These are phyloP conservation scores for Pseudomassariella vexata DNA, from an alignment of 2,329 filamentous ascomycete genomes.

Conservation along the genomic window DNA sequence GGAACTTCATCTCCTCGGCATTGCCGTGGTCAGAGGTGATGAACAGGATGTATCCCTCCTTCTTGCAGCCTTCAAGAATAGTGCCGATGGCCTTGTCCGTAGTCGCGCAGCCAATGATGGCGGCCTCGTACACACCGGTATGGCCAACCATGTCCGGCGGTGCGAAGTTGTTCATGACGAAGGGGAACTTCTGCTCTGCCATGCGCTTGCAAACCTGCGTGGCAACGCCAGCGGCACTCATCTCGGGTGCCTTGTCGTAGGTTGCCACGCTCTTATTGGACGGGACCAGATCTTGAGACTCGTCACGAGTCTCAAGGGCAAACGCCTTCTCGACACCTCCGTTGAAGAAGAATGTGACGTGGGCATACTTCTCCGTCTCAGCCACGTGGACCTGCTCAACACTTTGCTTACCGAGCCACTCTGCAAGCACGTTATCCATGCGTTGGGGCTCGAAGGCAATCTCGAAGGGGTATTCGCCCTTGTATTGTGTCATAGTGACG, in stretches of 20 bases:
- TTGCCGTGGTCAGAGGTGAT: slow-evolving; percentile 97
- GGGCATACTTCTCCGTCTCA: slow-evolving; percentile 98
- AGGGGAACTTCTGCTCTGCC: slow-evolving; percentile 79
- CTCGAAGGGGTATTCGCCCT: slow-evolving; percentile 86
- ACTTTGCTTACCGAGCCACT: slow-evolving; percentile 87
- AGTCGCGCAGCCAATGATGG: slow-evolving; percentile 74
- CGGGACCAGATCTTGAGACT: slow-evolving; percentile 70
- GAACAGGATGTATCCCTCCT: slow-evolving; percentile 88
- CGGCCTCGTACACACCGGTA: slow-evolving; percentile 94
- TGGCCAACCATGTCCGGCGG: slow-evolving; percentile 99
- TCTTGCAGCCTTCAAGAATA: slow-evolving; percentile 90
- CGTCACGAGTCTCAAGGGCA: slow-evolving; percentile 82
- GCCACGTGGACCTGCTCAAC: slow-evolving; percentile 93
- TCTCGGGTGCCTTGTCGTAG: slow-evolving; percentile 91
- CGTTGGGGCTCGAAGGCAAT: slow-evolving; percentile 89
- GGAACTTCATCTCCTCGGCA: slow-evolving; percentile 97
- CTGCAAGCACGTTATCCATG: slow-evolving; percentile 97
- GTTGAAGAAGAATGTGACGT: slow-evolving; percentile 99
- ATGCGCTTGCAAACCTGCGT: slow-evolving; percentile 87
- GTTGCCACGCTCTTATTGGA: slow-evolving; percentile 88
- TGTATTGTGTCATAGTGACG: slow-evolving; percentile 98
- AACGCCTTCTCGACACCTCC: slow-evolving; percentile 97
- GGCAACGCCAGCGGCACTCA: slow-evolving; percentile 88
- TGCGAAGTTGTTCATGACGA: slow-evolving; percentile 99
- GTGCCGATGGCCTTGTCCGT: slow-evolving; percentile 92